Evolutionary conservation across 306 rosid genomes (phyloP), one percentile per base, ranked within the genome.

Genomic region (Datisca glomerata): DNA sequence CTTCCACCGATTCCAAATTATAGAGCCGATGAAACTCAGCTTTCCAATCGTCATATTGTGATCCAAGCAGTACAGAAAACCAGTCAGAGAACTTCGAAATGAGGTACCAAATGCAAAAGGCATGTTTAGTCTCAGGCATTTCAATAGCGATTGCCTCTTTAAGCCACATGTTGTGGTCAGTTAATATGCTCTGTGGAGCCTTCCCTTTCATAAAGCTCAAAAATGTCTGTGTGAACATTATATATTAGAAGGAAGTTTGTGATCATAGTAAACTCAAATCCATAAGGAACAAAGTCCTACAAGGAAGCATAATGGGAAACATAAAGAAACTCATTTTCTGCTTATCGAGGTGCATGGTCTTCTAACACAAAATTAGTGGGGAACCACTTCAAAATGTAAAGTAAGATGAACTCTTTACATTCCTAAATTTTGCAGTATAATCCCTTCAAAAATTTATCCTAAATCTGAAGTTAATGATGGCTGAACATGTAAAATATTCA

Each of bases 161-260:
- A 59, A 80, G 87, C 96, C 96, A 85, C 50, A 65, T 69, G 68
- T 77, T 85, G 46, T 85, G 93, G 65, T 85, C 96, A 9, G 87
- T 85, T 61, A 74, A 59, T 55, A 77, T 56, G 22, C 84, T 71
- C 53, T 71, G 85, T 8, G 96, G 87, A 56, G 96, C 73, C 71
- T 74, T 85, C 55, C 85, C 93, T 59, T 74, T 75, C 81, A 77
- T 67, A 78, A 80, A 85, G 61, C 66, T 54, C 72, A 74, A 71
- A 68, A 76, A 85, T 54, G 85, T 62, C 96, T 80, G 77, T 22
- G 23, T 9, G 17, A 44, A 47, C 5, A 33, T 21, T 40, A 57
- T 14, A 28, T 25, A 15, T 47, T 43, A 34, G 41, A 57, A 52
- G 47, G 43, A 52, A 41, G n/a, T n/a, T n/a, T n/a, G n/a, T n/a